Conservation (phyloP, 2,329 filamentous ascomycete species). For the Rutstroemia sydowiana region DNA sequence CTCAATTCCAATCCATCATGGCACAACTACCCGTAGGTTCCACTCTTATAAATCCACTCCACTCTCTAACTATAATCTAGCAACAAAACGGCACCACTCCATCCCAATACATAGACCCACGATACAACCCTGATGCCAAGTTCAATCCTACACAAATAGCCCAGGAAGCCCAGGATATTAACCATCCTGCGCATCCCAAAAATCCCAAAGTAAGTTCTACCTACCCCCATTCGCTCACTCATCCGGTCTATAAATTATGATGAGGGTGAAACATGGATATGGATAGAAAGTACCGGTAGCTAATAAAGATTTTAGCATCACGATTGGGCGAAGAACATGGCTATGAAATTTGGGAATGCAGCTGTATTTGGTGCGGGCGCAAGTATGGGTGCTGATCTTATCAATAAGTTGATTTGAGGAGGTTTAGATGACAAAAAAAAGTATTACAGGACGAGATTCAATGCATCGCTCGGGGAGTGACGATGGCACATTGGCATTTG, state of each 20-base stretch:
- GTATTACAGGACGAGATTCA: background rate
- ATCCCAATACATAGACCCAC: constrained; percentile 24
- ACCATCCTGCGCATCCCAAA: constrained; percentile 27
- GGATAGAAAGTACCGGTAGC: too few relatives aligned
- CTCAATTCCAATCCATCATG: constrained; percentile 30
- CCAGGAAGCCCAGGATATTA: constrained; percentile 27
- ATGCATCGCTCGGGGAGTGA: background rate
- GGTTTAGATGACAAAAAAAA: background rate
- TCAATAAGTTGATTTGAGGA: constrained; percentile 7
- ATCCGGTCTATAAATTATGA: background rate
- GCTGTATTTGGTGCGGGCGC: constrained; percentile 29
- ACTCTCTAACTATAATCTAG: background rate
- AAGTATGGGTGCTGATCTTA: constrained; percentile 25
- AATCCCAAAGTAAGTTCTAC: constrained; percentile 21
- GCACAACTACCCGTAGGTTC: constrained; percentile 28
- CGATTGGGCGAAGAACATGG: constrained; percentile 26
- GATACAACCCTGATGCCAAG: constrained; percentile 19
- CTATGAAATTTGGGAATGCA: constrained; percentile 25
- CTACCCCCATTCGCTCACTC: background rate
- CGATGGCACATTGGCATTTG: background rate
- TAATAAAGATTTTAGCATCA: constrained; percentile 19
- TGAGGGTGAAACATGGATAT: background rate
- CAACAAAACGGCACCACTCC: constrained; percentile 22
- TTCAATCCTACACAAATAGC: constrained; percentile 20
- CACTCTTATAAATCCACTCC: background rate